Conservation (phyloP, 169 alveolate species). For the Plasmodium relictum region DNA sequence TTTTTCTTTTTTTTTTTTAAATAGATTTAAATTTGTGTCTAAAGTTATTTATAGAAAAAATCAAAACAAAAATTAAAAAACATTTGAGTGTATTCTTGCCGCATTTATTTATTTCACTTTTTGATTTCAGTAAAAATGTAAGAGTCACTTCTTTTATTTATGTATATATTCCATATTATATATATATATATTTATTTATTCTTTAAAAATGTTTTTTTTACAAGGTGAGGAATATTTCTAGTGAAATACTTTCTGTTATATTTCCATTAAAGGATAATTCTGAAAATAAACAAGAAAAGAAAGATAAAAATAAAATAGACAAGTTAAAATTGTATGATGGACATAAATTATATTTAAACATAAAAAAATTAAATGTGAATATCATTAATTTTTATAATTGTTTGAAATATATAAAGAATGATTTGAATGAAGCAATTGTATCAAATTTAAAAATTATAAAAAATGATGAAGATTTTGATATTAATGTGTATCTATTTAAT, state of each 20-base stretch:
- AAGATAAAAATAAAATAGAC: background rate
- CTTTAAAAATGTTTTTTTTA: too few species aligned
- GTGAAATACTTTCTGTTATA: background rate
- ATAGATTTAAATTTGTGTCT: constrained; percentile 53
- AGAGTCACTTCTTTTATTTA: background rate
- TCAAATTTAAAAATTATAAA: constrained; percentile 6
- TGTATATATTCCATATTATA: background rate
- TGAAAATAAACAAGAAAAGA: background rate
- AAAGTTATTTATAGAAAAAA: constrained; percentile 34
- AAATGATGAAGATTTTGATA: constrained; percentile 42
- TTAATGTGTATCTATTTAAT: constrained; percentile 41
- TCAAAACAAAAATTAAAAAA: constrained; percentile 44
- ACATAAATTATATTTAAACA: constrained; percentile 16
- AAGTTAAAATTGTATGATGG: constrained; percentile 9
- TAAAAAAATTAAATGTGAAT: constrained; percentile 55
- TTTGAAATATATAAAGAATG: constrained; percentile 41
- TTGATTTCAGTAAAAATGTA: constrained; percentile 59
- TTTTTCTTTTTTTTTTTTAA: background rate
- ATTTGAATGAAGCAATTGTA: constrained; percentile 25
- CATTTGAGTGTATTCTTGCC: constrained; percentile 52
- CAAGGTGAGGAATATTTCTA: constrained; percentile 1
- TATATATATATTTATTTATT: background rate
- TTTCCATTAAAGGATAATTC: constrained; percentile 22
- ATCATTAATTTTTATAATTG: constrained; percentile 39
- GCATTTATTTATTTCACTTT: constrained; percentile 48